Evolutionary conservation across 257 asterid genomes (phyloP).

Genomic region (Echium plantagineum): DNA sequence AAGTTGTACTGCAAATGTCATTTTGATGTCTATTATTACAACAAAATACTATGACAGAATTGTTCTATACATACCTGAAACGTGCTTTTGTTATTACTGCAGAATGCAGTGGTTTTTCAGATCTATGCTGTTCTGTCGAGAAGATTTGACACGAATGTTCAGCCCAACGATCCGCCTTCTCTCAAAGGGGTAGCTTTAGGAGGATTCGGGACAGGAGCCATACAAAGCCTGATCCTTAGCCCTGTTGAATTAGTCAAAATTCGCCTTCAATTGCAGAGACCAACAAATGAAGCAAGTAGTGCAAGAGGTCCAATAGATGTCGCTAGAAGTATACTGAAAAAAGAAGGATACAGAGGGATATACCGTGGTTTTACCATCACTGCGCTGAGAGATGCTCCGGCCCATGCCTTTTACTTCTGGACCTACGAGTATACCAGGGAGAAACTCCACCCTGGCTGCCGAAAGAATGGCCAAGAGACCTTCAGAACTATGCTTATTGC

Average conservation of each 20-base stretch:
- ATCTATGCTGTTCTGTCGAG: slow-evolving; percentile 46
- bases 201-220: slow-evolving; percentile 57
- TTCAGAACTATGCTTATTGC: slow-evolving; percentile 54
- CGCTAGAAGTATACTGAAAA: slow-evolving; percentile 29
- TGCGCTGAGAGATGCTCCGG: slow-evolving; percentile 60
- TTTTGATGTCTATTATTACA: neutral
- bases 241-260: slow-evolving; percentile 77
- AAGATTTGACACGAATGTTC: slow-evolving; percentile 22
- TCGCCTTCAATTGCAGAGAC: slow-evolving; percentile 49
- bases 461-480: slow-evolving; percentile 38
- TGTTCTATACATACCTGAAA: neutral
- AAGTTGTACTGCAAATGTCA: neutral
- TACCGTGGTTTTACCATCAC: slow-evolving; percentile 61
- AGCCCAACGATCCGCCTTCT: slow-evolving; percentile 41
- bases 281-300: slow-evolving; percentile 1
- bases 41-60: neutral
- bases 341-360: slow-evolving; percentile 53
- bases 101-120: slow-evolving; percentile 81
- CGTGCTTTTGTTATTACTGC: slow-evolving; percentile 3
- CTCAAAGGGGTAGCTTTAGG: slow-evolving; percentile 46
- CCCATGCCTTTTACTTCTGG: slow-evolving; percentile 68
- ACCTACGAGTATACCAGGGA: slow-evolving; percentile 57
- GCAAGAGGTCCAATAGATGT: slow-evolving; percentile 41
- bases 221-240: slow-evolving; percentile 56
- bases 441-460: slow-evolving; percentile 58